Conservation (phyloP, 2,329 filamentous ascomycete species). For the Calonectria montana region DNA sequence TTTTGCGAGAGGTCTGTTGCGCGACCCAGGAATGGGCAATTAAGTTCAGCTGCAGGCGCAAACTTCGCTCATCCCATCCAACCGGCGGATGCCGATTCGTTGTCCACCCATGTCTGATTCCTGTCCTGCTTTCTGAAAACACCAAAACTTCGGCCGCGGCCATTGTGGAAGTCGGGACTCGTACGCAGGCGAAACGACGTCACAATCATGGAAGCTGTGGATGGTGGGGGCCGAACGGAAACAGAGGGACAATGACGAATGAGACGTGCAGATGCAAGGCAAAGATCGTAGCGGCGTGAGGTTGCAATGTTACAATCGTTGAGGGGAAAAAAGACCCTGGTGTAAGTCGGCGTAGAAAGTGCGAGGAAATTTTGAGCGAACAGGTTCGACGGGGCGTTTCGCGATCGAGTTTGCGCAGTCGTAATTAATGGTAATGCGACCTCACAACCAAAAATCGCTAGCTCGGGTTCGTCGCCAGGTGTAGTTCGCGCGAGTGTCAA, state of each 20-base stretch:
- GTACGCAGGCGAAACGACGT: constrained; percentile 53
- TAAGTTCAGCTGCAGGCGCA: constrained; percentile 44
- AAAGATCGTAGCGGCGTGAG: constrained; percentile 19
- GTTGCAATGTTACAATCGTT: constrained; percentile 21
- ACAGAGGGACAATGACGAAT: constrained; percentile 23
- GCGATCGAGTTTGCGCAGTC: constrained; percentile 20
- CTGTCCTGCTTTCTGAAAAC: constrained; percentile 56
- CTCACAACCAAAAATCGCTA: constrained; percentile 22
- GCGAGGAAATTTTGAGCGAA: constrained; percentile 1
- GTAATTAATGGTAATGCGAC: constrained; percentile 31
- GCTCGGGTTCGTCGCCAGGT: background rate
- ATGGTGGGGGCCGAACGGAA: constrained; percentile 25
- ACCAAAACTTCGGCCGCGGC: constrained; percentile 62
- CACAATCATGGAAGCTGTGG: constrained; percentile 65
- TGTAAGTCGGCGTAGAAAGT: constrained; percentile 30
- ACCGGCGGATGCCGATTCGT: constrained; percentile 46
- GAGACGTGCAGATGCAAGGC: constrained; percentile 23
- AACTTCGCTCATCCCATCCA: constrained; percentile 42
- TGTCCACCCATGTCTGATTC: constrained; percentile 53
- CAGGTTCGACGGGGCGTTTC: constrained; percentile 10
- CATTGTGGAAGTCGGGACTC: constrained; percentile 64
- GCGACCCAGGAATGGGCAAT: constrained; percentile 50
- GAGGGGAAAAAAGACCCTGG: constrained; percentile 12
- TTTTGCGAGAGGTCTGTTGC: constrained; percentile 31
- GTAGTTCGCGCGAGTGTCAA: background rate